These are phyloP conservation scores for Excoecaria agallocha DNA, from an alignment of 345 rosid species.

Conservation along the genomic window DNA sequence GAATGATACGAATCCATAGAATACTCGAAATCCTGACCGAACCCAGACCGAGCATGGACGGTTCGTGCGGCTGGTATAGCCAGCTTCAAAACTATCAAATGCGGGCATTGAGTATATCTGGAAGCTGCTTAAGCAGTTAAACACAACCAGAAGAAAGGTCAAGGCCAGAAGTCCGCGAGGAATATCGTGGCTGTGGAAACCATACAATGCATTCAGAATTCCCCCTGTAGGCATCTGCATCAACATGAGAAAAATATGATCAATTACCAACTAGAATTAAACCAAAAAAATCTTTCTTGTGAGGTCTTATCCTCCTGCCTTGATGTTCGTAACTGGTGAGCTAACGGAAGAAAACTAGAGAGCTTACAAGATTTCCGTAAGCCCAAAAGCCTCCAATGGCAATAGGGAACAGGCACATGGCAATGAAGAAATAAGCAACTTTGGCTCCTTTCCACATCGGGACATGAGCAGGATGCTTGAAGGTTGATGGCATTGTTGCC, in stretches of 20 bases:
- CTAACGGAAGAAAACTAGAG: neutral
- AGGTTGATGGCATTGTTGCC: constrained; percentile 98
- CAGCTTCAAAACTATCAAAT: constrained; percentile 92
- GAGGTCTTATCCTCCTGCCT: no score
- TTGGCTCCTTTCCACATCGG: constrained; percentile 99
- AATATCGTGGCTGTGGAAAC: constrained; percentile 85
- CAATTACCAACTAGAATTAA: no score
- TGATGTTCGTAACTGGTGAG: no score
- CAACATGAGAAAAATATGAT: neutral
- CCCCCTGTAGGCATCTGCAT: constrained; percentile 91
- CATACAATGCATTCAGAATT: constrained; percentile 74
- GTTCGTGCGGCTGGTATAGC: constrained; percentile 92
- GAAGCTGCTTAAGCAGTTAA: constrained; percentile 88
- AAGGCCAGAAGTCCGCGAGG: constrained; percentile 84
- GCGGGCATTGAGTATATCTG: constrained; percentile 97
- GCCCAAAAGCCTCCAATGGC: constrained; percentile 98
- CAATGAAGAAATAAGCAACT: constrained; percentile 85
- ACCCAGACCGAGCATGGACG: constrained; percentile 97
- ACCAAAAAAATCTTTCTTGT: no score
- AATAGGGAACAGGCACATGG: constrained; percentile 79
- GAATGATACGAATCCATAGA: constrained; percentile 73
- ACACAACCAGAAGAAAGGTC: constrained; percentile 85
- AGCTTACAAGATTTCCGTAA: constrained; percentile 86
- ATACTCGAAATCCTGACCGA: constrained; percentile 86
- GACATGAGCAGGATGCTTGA: constrained; percentile 95